phyloP scores from a whole-genome alignment of 331 rosid species.

The Cydonia oblonga region DNA sequence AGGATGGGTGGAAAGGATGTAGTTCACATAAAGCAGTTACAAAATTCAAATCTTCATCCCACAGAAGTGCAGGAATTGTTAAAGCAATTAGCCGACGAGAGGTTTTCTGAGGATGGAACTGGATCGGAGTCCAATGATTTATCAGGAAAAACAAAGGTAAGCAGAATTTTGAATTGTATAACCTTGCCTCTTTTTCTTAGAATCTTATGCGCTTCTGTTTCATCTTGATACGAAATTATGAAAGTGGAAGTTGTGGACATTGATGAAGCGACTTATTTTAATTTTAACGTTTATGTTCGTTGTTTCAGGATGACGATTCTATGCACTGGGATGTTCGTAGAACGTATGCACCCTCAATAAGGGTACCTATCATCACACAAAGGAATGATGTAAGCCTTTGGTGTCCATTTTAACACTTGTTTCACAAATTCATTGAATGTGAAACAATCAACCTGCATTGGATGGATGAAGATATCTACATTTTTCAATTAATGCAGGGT shows the following conservation, averaged over 20 bases:
- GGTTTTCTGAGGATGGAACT: slow-evolving; percentile 40
- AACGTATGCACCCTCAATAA: slow-evolving; percentile 25
- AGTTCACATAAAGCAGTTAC: slow-evolving; percentile 51
- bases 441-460: not conserved
- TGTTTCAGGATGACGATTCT: slow-evolving; percentile 39
- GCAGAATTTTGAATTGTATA: not conserved
- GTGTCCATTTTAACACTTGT: not conserved
- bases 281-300: not conserved
- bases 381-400: slow-evolving; percentile 52
- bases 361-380: slow-evolving; percentile 30
- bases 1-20: slow-evolving; percentile 64
- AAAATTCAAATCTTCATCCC: slow-evolving; percentile 39
- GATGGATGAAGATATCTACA: not conserved
- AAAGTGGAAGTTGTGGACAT: not conserved
- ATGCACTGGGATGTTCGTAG: slow-evolving; percentile 21
- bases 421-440: no score
- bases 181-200: not conserved
- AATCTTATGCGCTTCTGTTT: not conserved
- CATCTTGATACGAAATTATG: not conserved
- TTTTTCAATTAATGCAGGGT: slow-evolving; percentile 35
- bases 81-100: slow-evolving; percentile 62
- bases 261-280: not conserved
- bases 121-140: slow-evolving; percentile 21
- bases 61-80: slow-evolving; percentile 63
- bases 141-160: slow-evolving; percentile 47